Evolutionary conservation across 345 rosid species (phyloP).

Genomic region (Eutrema japonicum): DNA sequence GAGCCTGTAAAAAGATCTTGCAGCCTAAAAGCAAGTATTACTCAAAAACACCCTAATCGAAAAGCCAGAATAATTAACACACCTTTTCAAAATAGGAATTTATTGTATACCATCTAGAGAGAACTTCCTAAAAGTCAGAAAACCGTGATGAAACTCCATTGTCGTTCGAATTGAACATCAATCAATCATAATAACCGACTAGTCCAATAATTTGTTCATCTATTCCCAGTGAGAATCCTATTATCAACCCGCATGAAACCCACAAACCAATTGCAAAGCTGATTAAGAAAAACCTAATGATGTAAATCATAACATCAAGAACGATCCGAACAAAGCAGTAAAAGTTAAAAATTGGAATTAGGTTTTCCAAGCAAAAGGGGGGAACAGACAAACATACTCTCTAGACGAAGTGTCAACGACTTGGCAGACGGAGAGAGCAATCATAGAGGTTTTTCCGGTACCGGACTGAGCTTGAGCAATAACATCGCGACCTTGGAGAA

Average conservation of each 20-base stretch:
- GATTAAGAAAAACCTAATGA: not conserved
- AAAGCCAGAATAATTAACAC: not conserved
- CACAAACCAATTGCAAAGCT: not conserved
- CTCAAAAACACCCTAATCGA: no score
- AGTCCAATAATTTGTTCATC: not conserved
- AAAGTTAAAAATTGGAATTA: conserved; percentile 6
- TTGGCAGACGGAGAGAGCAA: conserved; percentile 94
- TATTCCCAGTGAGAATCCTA: not conserved
- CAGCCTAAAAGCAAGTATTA: not conserved
- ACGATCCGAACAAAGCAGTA: conserved; percentile 1
- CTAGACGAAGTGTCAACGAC: conserved; percentile 67
- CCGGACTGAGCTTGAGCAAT: conserved; percentile 99
- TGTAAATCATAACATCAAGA: not conserved
- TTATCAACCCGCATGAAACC: not conserved
- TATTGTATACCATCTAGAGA: not conserved
- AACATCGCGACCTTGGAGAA: conserved; percentile 87
- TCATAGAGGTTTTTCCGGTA: conserved; percentile 96
- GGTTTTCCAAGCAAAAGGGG: conserved; percentile 28
- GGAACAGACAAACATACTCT: conserved; percentile 57
- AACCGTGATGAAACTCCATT: not conserved
- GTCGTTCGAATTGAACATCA: not conserved
- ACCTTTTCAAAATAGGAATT: not conserved
- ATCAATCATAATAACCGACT: not conserved
- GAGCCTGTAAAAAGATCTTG: not conserved
- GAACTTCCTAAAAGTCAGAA: not conserved